Conservation (phyloP, 2,329 filamentous ascomycete species). For the Penicillium sp. region DNA sequence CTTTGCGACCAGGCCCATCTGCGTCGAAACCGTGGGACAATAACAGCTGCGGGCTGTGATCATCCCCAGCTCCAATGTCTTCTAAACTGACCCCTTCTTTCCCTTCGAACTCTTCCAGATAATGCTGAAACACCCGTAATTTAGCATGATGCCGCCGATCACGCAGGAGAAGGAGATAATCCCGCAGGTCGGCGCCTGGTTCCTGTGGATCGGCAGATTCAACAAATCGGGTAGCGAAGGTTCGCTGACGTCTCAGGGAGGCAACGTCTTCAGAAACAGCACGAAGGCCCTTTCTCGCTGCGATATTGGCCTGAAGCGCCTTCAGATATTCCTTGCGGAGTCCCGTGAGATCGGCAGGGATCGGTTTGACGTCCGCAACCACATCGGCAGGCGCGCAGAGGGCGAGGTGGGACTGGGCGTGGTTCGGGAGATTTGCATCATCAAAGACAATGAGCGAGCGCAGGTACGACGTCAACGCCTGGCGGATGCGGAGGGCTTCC, state of each 20-base stretch:
- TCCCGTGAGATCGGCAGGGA: slow-evolving; percentile 40
- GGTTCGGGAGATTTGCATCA: slow-evolving; percentile 19
- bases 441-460: slow-evolving; percentile 33
- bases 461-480: slow-evolving; percentile 37
- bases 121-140: slow-evolving; percentile 45
- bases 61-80: slow-evolving; percentile 20
- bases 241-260: slow-evolving; percentile 26
- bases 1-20: slow-evolving; percentile 5
- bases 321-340: slow-evolving; percentile 44
- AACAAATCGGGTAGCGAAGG: slow-evolving; percentile 14
- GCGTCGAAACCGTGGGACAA: slow-evolving; percentile 18
- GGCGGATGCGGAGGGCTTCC: slow-evolving; percentile 38
- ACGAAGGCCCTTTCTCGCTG: slow-evolving; percentile 38
- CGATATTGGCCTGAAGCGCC: slow-evolving; percentile 41
- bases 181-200: slow-evolving; percentile 28
- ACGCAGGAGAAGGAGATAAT: slow-evolving; percentile 44
- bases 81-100: slow-evolving; percentile 20
- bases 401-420: slow-evolving; percentile 31
- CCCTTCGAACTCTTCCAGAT: slow-evolving; percentile 40
- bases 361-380: slow-evolving; percentile 31
- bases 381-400: slow-evolving; percentile 33
- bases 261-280: slow-evolving; percentile 31
- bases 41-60: slow-evolving; percentile 12
- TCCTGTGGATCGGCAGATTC: slow-evolving; percentile 14
- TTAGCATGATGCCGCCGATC: slow-evolving; percentile 45